Evolutionary conservation across 2,329 filamentous ascomycete species (phyloP).

Genomic region (Colletotrichum chrysophilum): DNA sequence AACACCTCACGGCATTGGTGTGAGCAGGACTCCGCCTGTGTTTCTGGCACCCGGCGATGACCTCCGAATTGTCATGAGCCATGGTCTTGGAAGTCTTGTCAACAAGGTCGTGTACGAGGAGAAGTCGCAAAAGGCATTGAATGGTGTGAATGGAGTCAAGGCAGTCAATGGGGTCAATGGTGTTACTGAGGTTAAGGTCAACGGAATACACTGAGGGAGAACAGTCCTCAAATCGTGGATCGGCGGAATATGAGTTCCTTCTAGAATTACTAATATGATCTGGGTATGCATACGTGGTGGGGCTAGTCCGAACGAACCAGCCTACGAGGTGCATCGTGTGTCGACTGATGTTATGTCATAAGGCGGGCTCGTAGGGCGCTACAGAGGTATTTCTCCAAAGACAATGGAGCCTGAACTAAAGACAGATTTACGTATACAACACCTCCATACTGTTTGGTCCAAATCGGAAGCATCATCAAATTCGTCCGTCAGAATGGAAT

Average conservation of each 20-base stretch:
- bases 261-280: neutral
- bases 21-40: constrained; percentile 23
- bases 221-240: neutral
- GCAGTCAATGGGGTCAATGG: constrained; percentile 4
- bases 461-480: no score
- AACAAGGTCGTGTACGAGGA: constrained; percentile 22
- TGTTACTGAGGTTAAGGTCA: neutral
- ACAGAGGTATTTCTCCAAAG: neutral
- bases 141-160: neutral
- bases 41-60: constrained; percentile 23
- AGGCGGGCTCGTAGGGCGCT: neutral
- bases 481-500: neutral
- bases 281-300: neutral
- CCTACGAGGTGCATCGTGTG: neutral
- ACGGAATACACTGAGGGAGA: neutral
- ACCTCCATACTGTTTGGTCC: no score
- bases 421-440: no score
- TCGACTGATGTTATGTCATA: neutral
- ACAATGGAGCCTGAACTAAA: no score
- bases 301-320: neutral
- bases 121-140: neutral
- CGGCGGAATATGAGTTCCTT: neutral
- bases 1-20: constrained; percentile 27
- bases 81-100: constrained; percentile 26
- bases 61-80: constrained; percentile 22